Evolutionary conservation across 164 flowering plant species (phyloP), one percentile per base, ranked within the genome.

Genomic region (Aristolochia fimbriata): DNA sequence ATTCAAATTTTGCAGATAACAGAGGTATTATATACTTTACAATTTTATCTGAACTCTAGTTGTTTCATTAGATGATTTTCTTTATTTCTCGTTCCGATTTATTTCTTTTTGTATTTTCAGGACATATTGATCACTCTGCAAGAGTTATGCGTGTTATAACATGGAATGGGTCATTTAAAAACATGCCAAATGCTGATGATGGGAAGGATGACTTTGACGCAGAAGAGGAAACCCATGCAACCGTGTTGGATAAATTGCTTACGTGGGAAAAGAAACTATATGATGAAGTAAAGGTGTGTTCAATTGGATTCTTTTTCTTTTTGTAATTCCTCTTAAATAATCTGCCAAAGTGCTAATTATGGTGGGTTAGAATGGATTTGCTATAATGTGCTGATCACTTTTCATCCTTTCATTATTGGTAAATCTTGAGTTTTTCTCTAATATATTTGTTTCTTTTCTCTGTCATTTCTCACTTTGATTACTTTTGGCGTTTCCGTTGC

Each of bases 211-310:
- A 77, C 31, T 51, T 68, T 52, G 86, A 84, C 62, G 61, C 74
- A 17, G 96, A 84, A 50, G 92, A 88, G 57, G 98, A 88, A 72
- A 85, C 95, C 41, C 96, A 83, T 76, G 98, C 98, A n/a, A 83
- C 89, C 61, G 80, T 88, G 46, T 67, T 91, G 75, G 98, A 91
- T 65, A 91, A 91, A 78, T 69, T 91, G 77, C 76, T 88, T n/a
- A 96, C 96, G 2, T 91, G 98, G 98, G 98, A 91, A 73, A 91
- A 91, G 65, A 91, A 91, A 72, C 84, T 91, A 0, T 88, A 82
- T 68, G 98, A 91, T 51, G 98, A 91, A 85, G 91, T 88, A 47
- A 91, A 91, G 98, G 98, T 94, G 63, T 51, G 65, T 59, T 49
- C 22, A 25, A 20, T 47, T 48, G n/a, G 55, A 22, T 3, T 33